Conservation (phyloP, 495 filamentous ascomycete genomes). For the Aspergillus cavernicola region DNA sequence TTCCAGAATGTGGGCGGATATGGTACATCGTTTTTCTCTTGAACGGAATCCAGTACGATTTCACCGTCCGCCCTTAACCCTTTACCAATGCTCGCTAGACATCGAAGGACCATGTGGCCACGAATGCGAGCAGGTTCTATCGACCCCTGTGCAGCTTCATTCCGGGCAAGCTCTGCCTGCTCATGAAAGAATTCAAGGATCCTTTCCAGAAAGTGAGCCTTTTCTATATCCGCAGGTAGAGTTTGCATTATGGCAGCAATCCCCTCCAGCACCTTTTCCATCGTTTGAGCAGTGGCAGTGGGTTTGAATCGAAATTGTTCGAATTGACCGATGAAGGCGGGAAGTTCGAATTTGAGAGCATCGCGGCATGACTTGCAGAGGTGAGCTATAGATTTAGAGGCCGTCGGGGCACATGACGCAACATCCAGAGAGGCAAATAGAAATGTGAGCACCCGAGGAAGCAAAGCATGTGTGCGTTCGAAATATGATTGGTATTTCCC, state of each 20-base stretch:
- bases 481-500: constrained; percentile 81
- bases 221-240: constrained; percentile 58
- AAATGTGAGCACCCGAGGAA: constrained; percentile 75
- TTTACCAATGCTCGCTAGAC: constrained; percentile 71
- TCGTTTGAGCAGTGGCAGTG: constrained; percentile 63
- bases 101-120: constrained; percentile 64
- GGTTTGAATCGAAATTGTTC: constrained; percentile 56
- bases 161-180: constrained; percentile 34
- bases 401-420: constrained; percentile 59
- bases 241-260: constrained; percentile 85
- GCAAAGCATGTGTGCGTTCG: constrained; percentile 61
- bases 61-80: constrained; percentile 74
- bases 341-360: constrained; percentile 65
- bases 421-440: constrained; percentile 73
- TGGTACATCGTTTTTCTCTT: constrained; percentile 32
- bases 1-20: constrained; percentile 57
- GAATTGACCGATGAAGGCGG: constrained; percentile 75
- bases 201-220: constrained; percentile 56
- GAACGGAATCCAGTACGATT: constrained; percentile 61
- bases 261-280: constrained; percentile 77
- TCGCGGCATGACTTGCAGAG: constrained; percentile 78
- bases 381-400: constrained; percentile 75
- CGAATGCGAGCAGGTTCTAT: constrained; percentile 48
- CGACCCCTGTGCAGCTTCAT: constrained; percentile 31
- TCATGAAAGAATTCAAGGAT: constrained; percentile 60